A percentile compares a stretch with the other conserved stretches of the same genome.
Conservation (phyloP, 306 rosid genomes). For the Prunus armeniaca region DNA sequence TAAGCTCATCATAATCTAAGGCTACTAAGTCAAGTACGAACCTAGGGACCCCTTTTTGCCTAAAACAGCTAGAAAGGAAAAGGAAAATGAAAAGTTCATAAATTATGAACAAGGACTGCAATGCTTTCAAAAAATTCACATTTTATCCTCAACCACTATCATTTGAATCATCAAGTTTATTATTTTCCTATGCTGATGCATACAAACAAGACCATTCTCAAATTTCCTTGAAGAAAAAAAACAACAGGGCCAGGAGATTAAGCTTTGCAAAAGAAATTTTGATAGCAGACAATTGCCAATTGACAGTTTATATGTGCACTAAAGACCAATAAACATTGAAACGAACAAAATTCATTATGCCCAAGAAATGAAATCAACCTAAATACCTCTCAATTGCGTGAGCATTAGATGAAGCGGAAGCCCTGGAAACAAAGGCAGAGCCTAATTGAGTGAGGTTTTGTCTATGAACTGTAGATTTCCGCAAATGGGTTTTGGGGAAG, state of each 20-base stretch:
- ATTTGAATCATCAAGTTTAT: background rate
- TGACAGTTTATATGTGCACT: no score
- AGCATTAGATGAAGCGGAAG: slow-evolving; percentile 15
- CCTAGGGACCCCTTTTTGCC: background rate
- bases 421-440: slow-evolving; percentile 2
- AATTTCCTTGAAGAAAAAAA: background rate
- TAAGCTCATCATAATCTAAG: no score
- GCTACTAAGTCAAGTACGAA: no score
- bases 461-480: background rate
- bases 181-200: background rate
- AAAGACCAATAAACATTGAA: no score
- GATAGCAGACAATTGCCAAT: no score
- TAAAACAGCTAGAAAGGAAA: background rate
- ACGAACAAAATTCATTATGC: background rate
- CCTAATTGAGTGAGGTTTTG: background rate
- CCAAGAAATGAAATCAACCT: no score
- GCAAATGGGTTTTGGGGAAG: slow-evolving; percentile 13
- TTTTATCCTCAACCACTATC: background rate
- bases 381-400: slow-evolving; percentile 9
- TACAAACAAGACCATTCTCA: background rate
- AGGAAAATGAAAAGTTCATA: background rate
- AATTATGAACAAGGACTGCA: background rate
- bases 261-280: background rate
- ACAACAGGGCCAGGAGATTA: background rate
- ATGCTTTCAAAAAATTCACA: no score